phyloP scores from a whole-genome alignment of 2,329 filamentous ascomycete genomes.

The Phaeoacremonium minimum region DNA sequence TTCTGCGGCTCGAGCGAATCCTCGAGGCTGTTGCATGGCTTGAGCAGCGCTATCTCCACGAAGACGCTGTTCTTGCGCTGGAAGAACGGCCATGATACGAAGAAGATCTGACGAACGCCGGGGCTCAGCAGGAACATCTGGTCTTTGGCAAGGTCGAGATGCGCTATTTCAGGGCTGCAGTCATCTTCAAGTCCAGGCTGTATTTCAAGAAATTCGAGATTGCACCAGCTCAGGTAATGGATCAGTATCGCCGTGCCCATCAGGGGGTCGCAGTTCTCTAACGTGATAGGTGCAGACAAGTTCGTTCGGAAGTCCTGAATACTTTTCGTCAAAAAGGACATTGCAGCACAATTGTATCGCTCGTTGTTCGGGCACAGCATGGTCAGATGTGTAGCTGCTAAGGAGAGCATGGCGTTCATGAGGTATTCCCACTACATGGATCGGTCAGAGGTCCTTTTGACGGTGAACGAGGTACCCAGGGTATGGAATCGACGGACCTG shows the following conservation, averaged over 20 bases:
- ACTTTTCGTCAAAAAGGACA: conserved; percentile 14
- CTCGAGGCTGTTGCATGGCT: conserved; percentile 14
- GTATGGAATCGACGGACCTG: conserved; percentile 10
- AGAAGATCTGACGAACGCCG: conserved; percentile 20
- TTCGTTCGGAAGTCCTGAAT: conserved; percentile 16
- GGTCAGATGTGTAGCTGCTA: conserved; percentile 12
- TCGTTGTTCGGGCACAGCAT: conserved; percentile 7
- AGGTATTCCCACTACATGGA: conserved; percentile 18
- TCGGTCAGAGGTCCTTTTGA: background rate
- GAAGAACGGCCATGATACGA: conserved; percentile 16
- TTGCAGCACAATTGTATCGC: conserved; percentile 15
- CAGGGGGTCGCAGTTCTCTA: conserved; percentile 15
- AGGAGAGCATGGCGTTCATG: conserved; percentile 15
- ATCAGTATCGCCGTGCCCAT: conserved; percentile 19
- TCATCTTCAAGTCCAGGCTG: no score
- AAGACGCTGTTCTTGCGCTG: conserved; percentile 13
- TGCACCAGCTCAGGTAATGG: conserved; percentile 22
- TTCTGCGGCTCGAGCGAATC: conserved; percentile 11
- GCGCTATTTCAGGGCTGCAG: background rate
- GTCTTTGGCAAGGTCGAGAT: conserved; percentile 17
- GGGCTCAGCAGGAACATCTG: conserved; percentile 20
- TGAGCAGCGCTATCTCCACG: conserved; percentile 5
- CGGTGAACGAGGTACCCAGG: background rate
- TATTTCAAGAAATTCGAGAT: conserved; percentile 18
- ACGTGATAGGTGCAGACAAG: conserved; percentile 15